These are phyloP conservation scores for Coemansia sp. DNA, from an alignment of 192 early-diverging fungal species.

Conservation along the genomic window DNA sequence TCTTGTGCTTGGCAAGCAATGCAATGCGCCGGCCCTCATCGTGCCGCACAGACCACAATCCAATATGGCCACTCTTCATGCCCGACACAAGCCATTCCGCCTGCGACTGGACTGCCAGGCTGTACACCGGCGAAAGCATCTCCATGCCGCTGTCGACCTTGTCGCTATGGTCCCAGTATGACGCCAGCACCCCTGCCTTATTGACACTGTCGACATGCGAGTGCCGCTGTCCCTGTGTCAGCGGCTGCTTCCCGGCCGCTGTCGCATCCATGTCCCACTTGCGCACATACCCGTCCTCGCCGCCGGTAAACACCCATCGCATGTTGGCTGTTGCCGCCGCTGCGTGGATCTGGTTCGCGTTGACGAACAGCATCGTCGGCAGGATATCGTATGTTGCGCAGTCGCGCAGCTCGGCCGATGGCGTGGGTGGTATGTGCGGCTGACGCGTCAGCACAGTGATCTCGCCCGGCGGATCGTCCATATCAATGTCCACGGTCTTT, in stretches of 20 bases:
- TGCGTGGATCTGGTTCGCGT: conserved; percentile 63
- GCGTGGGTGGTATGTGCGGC: conserved; percentile 5
- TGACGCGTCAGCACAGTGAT: conserved; percentile 23
- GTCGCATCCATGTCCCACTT: conserved; percentile 92
- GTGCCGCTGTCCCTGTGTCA: conserved; percentile 87
- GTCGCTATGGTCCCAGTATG: conserved; percentile 55
- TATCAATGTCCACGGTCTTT: conserved; percentile 29
- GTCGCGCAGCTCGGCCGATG: neutral
- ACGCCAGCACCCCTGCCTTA: conserved; percentile 55
- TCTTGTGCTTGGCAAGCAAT: conserved; percentile 76
- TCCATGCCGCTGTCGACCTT: conserved; percentile 27
- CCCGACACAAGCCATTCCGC: conserved; percentile 84
- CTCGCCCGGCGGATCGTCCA: conserved; percentile 44
- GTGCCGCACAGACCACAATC: conserved; percentile 84
- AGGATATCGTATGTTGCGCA: conserved; percentile 30
- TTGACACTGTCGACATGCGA: conserved; percentile 82
- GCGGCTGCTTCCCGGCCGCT: conserved; percentile 72
- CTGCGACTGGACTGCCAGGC: conserved; percentile 90
- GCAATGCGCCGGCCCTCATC: conserved; percentile 92
- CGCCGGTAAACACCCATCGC: conserved; percentile 82
- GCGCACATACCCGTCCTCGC: conserved; percentile 92
- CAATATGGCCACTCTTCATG: conserved; percentile 76
- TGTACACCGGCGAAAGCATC: conserved; percentile 89
- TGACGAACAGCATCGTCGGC: conserved; percentile 43
- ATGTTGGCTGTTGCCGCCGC: conserved; percentile 67